These are phyloP conservation scores for Aspergillus ustus DNA, from an alignment of 2,329 filamentous ascomycete genomes.

Conservation along the genomic window DNA sequence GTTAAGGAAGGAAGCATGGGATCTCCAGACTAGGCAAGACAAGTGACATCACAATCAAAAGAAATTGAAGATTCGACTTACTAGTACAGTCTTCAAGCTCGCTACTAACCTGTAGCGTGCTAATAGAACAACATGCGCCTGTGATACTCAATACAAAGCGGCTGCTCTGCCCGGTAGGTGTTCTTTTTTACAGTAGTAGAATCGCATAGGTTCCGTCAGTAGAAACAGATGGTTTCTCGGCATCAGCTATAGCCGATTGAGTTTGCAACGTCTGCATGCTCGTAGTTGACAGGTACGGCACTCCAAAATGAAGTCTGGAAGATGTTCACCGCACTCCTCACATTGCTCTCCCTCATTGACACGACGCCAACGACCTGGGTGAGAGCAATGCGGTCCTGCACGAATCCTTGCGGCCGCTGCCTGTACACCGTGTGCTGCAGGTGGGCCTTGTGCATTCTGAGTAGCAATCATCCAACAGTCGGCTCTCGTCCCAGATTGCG, in stretches of 20 bases:
- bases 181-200: neutral
- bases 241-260: slow-evolving; percentile 18
- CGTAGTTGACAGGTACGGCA: slow-evolving; percentile 16
- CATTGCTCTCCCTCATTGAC: slow-evolving; percentile 2
- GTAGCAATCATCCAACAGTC: slow-evolving; percentile 22
- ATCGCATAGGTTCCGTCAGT: neutral
- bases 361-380: slow-evolving; percentile 18
- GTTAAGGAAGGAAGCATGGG: slow-evolving; percentile 1
- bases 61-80: neutral
- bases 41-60: neutral
- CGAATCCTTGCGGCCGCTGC: slow-evolving; percentile 13
- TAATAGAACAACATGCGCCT: neutral
- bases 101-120: neutral
- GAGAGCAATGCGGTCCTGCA: slow-evolving; percentile 23
- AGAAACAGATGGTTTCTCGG: neutral
- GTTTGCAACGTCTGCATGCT: slow-evolving; percentile 18
- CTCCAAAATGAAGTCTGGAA: slow-evolving; percentile 16
- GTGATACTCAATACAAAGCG: neutral
- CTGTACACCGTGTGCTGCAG: slow-evolving; percentile 12
- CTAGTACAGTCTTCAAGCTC: neutral
- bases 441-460: slow-evolving; percentile 1
- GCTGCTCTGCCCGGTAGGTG: neutral
- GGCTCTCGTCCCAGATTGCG: slow-evolving; percentile 31
- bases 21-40: neutral
- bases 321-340: slow-evolving; percentile 12